Conservation (phyloP, 192 early-diverging fungal genomes). For the Allomyces macrogynus region DNA sequence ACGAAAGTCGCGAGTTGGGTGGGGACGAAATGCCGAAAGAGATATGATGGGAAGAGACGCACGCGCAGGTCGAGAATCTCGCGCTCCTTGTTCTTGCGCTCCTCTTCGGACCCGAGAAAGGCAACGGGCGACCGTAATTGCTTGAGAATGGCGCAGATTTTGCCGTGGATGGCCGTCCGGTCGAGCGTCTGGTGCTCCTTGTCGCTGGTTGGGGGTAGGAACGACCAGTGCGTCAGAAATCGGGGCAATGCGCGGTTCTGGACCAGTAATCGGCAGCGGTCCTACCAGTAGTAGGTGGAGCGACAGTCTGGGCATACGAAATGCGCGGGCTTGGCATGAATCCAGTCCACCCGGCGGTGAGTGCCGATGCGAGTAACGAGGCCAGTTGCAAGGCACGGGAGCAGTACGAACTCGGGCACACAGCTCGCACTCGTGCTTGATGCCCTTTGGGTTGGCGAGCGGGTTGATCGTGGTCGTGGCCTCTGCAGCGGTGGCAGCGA, state of each 20-base stretch:
- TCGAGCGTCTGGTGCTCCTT: slow-evolving; percentile 28
- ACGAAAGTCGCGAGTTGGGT: too few relatives aligned
- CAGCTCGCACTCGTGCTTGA: slow-evolving; percentile 28
- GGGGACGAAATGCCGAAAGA: too few relatives aligned
- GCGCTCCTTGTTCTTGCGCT: slow-evolving; percentile 8
- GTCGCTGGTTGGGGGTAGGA: slow-evolving; percentile 10
- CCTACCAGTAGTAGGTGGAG: too few relatives aligned
- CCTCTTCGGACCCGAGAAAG: slow-evolving; percentile 33
- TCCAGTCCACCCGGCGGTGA: neutral
- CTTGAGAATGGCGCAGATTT: slow-evolving; percentile 24
- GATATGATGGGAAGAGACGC: too few relatives aligned
- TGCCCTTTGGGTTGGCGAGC: slow-evolving; percentile 34
- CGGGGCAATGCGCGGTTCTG: too few relatives aligned
- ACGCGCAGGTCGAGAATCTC: neutral
- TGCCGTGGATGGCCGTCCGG: slow-evolving; percentile 26
- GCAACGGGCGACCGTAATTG: slow-evolving; percentile 24
- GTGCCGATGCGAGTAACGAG: slow-evolving; percentile 3
- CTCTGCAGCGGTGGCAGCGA: too few relatives aligned
- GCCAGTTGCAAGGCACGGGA: slow-evolving; percentile 8
- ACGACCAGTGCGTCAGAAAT: slow-evolving; percentile 33
- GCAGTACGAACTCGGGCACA: slow-evolving; percentile 16
- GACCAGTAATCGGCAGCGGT: too few relatives aligned
- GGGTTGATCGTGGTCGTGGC: slow-evolving; percentile 19
- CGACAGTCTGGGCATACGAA: slow-evolving; percentile 31
- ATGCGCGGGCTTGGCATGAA: slow-evolving; percentile 11